Evolutionary conservation across 495 filamentous ascomycete genomes (phyloP).

Genomic region (Oidiodendron maius): DNA sequence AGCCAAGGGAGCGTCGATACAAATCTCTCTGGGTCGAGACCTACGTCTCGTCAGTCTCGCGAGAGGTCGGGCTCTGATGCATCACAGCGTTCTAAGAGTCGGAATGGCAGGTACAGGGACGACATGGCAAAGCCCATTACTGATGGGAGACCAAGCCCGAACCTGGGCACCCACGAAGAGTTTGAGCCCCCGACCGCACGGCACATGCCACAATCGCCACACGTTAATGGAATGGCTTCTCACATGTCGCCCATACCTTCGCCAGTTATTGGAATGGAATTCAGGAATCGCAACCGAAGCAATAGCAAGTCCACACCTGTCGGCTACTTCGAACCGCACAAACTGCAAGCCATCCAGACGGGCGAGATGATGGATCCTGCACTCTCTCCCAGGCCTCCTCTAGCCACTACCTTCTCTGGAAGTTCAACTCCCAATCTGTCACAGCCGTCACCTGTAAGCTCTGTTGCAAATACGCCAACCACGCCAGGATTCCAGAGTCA

Average conservation of each 20-base stretch:
- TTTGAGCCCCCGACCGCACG: conserved; percentile 22
- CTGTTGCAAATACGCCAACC: conserved; percentile 25
- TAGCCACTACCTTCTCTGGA: conserved; percentile 44
- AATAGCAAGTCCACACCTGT: conserved; percentile 39
- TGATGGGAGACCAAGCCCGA: conserved; percentile 9
- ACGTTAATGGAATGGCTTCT: conserved; percentile 36
- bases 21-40: conserved; percentile 20
- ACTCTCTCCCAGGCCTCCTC: conserved; percentile 43
- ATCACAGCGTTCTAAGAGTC: conserved; percentile 48
- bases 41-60: conserved; percentile 41
- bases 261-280: conserved; percentile 11
- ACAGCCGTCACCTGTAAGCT: conserved; percentile 28
- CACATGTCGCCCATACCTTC: conserved; percentile 33
- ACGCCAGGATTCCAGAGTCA: conserved; percentile 21
- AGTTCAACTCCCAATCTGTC: conserved; percentile 51
- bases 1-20: conserved; percentile 13
- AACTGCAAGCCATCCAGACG: conserved; percentile 29
- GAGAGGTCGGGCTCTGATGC: conserved; percentile 60
- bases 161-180: conserved; percentile 19
- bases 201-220: conserved; percentile 34
- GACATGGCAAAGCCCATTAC: conserved; percentile 17
- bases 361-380: conserved; percentile 26
- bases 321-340: conserved; percentile 38
- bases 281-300: conserved; percentile 31
- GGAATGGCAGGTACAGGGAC: conserved; percentile 35